phyloP scores from a whole-genome alignment of 768 basidiomycete species.

The Naganishia onofrii region DNA sequence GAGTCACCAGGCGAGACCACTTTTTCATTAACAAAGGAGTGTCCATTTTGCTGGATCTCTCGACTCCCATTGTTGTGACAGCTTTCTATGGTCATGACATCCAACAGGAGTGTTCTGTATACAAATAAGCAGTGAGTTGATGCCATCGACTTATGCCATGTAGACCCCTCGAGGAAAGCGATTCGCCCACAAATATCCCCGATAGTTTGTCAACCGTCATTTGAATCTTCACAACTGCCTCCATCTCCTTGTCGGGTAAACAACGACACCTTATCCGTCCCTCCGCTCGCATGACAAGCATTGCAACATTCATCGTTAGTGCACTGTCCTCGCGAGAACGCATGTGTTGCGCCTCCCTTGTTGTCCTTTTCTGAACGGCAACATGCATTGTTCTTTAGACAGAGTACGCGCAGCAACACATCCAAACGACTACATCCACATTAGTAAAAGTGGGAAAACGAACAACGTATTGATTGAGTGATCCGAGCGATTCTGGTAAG shows the following conservation, averaged over 20 bases:
- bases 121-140: background rate
- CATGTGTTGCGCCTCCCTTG: background rate
- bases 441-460: background rate
- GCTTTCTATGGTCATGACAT: background rate
- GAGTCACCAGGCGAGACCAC: background rate
- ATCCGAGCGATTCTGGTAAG: background rate
- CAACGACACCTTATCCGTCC: no score
- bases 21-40: constrained; percentile 1
- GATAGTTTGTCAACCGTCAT: no score
- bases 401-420: background rate
- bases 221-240: no score
- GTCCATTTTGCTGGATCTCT: background rate
- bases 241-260: no score
- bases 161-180: no score
- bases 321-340: no score
- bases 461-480: background rate
- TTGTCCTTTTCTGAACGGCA: background rate
- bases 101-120: background rate
- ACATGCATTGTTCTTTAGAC: background rate
- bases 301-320: no score
- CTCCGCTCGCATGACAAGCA: no score
- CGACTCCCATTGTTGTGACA: background rate
- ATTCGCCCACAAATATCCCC: no score
- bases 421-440: background rate
- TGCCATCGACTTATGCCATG: background rate